Conservation (phyloP, 2,329 filamentous ascomycete species). For the Emmonsiellopsis sp. region DNA sequence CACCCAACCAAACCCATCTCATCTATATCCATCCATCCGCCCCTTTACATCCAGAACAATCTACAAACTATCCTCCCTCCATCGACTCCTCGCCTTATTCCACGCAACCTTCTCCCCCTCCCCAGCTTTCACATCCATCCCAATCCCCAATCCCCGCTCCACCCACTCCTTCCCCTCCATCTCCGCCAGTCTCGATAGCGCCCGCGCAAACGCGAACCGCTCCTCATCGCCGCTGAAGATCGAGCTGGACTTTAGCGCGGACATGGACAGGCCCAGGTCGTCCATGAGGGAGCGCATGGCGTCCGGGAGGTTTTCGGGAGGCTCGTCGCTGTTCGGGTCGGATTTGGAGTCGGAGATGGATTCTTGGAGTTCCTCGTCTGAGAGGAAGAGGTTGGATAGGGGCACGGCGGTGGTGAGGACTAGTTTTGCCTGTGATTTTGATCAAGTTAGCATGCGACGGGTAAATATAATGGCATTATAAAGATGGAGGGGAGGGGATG, state of each 20-base stretch:
- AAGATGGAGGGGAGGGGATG: not conserved
- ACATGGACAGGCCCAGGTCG: conserved; percentile 75
- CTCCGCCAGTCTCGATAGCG: conserved; percentile 71
- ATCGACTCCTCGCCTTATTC: conserved; percentile 39
- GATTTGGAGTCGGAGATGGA: conserved; percentile 36
- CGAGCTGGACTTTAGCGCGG: conserved; percentile 71
- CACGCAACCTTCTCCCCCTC: conserved; percentile 39
- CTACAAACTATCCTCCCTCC: conserved; percentile 41
- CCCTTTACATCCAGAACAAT: not conserved
- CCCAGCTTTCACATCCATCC: conserved; percentile 27
- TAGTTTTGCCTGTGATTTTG: conserved; percentile 64
- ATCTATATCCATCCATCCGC: not conserved
- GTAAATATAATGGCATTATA: not conserved
- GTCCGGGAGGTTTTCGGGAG: conserved; percentile 50
- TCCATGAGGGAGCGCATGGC: conserved; percentile 76
- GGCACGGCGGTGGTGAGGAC: conserved; percentile 86
- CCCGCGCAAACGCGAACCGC: conserved; percentile 87
- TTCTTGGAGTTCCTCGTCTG: conserved; percentile 57
- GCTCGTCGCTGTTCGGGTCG: conserved; percentile 25
- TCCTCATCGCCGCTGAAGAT: conserved; percentile 95
- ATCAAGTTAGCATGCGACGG: conserved; percentile 12
- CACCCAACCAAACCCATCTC: not conserved
- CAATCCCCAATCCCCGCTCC: conserved; percentile 57
- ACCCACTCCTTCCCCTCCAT: conserved; percentile 97
- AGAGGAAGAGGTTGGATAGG: conserved; percentile 76